phyloP scores from a whole-genome alignment of 257 asterid genomes.

The Rehmannia glutinosa region DNA sequence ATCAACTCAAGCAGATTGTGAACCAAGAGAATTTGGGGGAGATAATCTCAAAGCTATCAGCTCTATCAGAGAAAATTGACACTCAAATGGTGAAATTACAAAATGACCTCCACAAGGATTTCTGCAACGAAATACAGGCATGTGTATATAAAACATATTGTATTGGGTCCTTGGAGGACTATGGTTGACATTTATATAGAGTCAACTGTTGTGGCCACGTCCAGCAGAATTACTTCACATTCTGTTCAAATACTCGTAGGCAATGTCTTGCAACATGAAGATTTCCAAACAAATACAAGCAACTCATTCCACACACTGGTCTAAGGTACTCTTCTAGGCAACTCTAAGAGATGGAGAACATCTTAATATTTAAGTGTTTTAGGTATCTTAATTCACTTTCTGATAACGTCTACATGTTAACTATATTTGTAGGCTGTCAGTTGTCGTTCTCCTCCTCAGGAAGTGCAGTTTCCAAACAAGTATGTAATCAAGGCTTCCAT shows the following conservation, averaged over 20 bases:
- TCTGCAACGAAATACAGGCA: slow-evolving; percentile 70
- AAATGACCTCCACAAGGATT: slow-evolving; percentile 42
- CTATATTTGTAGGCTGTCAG: slow-evolving; percentile 45
- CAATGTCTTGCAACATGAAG: slow-evolving; percentile 43
- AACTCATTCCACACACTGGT: slow-evolving; percentile 29
- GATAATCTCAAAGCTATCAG: slow-evolving; percentile 41
- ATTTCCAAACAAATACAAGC: slow-evolving; percentile 31
- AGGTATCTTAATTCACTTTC: slow-evolving; percentile 15
- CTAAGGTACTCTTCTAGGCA: slow-evolving; percentile 36
- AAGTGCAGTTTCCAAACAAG: slow-evolving; percentile 41
- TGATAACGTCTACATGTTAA: slow-evolving; percentile 13
- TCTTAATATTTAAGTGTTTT: slow-evolving; percentile 13
- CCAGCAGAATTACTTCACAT: slow-evolving; percentile 19
- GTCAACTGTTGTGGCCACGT: slow-evolving; percentile 22
- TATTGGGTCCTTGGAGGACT: slow-evolving; percentile 9
- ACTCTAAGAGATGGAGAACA: slow-evolving; percentile 13
- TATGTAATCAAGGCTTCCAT: slow-evolving; percentile 27
- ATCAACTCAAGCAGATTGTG: slow-evolving; percentile 43
- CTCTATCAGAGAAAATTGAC: slow-evolving; percentile 52
- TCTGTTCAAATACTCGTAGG: slow-evolving; percentile 42
- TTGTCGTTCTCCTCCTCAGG: slow-evolving; percentile 28
- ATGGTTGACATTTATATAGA: slow-evolving; percentile 1
- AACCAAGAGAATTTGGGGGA: slow-evolving; percentile 41
- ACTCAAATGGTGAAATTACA: slow-evolving; percentile 46
- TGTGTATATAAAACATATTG: slow-evolving; percentile 10